A percentile compares a stretch with the other conserved stretches of the same genome.
Evolutionary conservation across 129 eudicot genomes (phyloP).

Genomic region (Flaveria sonorensis): DNA sequence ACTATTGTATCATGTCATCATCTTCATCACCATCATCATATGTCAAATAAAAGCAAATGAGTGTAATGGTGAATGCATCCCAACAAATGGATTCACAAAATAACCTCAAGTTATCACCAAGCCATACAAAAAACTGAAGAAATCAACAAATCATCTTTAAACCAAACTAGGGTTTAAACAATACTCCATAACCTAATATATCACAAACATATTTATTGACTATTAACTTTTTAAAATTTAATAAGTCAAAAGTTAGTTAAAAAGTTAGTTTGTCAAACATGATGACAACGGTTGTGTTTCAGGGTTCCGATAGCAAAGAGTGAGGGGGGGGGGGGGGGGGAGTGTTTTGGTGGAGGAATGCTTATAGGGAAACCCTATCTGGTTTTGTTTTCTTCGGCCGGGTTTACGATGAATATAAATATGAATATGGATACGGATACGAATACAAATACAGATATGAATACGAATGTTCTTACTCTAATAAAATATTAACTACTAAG

Average conservation of each 20-base stretch:
- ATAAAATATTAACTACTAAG: too few species aligned
- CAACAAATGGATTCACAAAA: background rate
- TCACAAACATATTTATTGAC: too few species aligned
- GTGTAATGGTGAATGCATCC: too few species aligned
- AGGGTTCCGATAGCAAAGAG: background rate
- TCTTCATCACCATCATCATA: background rate
- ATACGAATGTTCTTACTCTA: too few species aligned
- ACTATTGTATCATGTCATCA: background rate
- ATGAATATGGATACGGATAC: too few species aligned
- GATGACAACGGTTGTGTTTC: background rate
- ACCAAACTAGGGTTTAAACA: constrained; percentile 8
- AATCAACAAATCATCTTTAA: constrained; percentile 5
- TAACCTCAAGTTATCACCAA: background rate
- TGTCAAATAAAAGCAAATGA: too few species aligned
- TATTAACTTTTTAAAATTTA: too few species aligned
- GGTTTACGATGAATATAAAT: background rate
- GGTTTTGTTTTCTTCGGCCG: background rate
- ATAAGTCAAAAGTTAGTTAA: too few species aligned
- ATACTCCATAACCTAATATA: constrained; percentile 16
- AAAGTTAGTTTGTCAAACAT: too few species aligned
- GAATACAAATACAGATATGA: too few species aligned
- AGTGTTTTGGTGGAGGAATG: background rate
- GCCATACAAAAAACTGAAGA: background rate
- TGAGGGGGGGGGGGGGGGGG: background rate
- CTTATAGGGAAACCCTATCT: background rate